These are phyloP conservation scores for Lepidium didymum DNA, from an alignment of 345 rosid species.

Conservation along the genomic window DNA sequence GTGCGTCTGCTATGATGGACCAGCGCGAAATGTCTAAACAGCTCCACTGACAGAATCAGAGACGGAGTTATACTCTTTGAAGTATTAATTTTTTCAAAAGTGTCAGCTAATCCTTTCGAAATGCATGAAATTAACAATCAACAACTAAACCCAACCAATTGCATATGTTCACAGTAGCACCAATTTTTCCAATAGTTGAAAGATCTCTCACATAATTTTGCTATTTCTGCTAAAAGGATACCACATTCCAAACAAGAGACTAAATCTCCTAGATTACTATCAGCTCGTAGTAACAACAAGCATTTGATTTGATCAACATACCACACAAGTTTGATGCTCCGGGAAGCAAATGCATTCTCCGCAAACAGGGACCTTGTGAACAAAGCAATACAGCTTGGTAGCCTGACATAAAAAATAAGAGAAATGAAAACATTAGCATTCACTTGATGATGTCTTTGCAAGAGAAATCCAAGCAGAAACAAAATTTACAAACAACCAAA, in stretches of 20 bases:
- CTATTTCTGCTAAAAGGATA: neutral
- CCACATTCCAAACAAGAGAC: neutral
- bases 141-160: slow-evolving; percentile 2
- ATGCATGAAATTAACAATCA: neutral
- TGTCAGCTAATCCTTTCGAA: neutral
- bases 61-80: neutral
- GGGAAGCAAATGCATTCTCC: slow-evolving; percentile 95
- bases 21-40: neutral
- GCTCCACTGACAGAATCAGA: neutral
- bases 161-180: neutral
- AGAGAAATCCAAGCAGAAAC: neutral
- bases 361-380: slow-evolving; percentile 96
- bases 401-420: slow-evolving; percentile 45
- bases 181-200: neutral
- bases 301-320: slow-evolving; percentile 23
- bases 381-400: slow-evolving; percentile 91
- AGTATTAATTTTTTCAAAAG: neutral
- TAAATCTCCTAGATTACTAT: neutral
- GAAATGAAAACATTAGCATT: neutral
- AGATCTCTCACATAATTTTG: neutral
- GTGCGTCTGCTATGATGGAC: neutral
- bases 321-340: slow-evolving; percentile 96
- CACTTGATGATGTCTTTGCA: neutral
- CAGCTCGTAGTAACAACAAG: neutral
- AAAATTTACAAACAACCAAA: neutral